Conservation (phyloP, 2,329 filamentous ascomycete genomes). For the Penicillium sp. region DNA sequence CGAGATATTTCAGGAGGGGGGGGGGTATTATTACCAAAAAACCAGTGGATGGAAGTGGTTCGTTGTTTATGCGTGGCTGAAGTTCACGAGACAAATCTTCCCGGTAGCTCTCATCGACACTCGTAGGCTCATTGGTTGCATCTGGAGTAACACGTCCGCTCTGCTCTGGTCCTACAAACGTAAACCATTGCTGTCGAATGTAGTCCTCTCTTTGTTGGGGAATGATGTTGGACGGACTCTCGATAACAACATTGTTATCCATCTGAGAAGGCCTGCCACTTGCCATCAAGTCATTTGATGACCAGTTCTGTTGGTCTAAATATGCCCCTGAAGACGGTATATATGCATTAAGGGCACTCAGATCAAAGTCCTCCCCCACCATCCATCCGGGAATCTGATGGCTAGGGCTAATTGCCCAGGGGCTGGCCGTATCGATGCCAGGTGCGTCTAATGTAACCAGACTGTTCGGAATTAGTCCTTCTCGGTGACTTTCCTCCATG, state of each 20-base stretch:
- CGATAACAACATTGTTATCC: not conserved
- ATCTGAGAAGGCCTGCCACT: not conserved
- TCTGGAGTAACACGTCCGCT: constrained; percentile 8
- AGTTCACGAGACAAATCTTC: constrained; percentile 17
- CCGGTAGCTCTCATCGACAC: not conserved
- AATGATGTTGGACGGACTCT: not conserved
- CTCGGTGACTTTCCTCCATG: not conserved
- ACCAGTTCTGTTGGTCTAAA: not conserved
- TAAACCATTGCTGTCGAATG: constrained; percentile 3
- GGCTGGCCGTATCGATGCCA: not conserved
- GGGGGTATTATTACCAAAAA: not conserved
- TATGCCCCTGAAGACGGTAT: constrained; percentile 8
- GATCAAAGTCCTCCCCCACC: constrained; percentile 21
- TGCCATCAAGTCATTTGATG: no score
- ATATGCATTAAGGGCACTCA: constrained; percentile 19
- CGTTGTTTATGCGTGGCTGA: constrained; percentile 16
- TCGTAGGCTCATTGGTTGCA: not conserved
- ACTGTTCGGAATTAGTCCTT: not conserved
- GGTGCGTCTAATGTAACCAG: not conserved
- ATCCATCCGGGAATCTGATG: constrained; percentile 19
- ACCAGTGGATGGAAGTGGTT: constrained; percentile 7
- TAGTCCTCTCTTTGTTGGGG: not conserved
- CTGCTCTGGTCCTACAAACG: not conserved
- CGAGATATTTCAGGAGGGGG: not conserved
- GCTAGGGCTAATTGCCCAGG: constrained; percentile 11